Evolutionary conservation across 768 basidiomycete species (phyloP).

Genomic region (Mycena albidolilacea): DNA sequence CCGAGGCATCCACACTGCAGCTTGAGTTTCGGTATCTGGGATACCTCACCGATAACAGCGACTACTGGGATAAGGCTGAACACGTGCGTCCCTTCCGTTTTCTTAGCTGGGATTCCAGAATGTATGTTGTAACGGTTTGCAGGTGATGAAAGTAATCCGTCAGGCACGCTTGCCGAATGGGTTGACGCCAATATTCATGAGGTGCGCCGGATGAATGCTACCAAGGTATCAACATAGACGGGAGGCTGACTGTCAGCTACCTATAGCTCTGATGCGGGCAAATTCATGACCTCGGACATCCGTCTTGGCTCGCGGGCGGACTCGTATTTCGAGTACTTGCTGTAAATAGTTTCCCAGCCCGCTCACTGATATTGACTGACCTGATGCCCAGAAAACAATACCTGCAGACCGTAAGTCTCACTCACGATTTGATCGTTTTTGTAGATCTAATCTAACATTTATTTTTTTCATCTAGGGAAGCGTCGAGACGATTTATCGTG

Average conservation of each 20-base stretch:
- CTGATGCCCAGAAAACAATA: conserved; percentile 73
- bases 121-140: too few species aligned
- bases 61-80: conserved; percentile 88
- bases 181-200: conserved; percentile 87
- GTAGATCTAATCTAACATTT: not conserved
- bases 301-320: conserved; percentile 95
- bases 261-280: conserved; percentile 52
- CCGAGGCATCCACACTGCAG: conserved; percentile 90
- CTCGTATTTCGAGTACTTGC: conserved; percentile 92
- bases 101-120: not conserved
- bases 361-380: not conserved
- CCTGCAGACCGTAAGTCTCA: conserved; percentile 76
- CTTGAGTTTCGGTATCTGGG: conserved; percentile 92
- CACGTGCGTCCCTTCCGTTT: conserved; percentile 56
- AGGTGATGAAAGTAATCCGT: conserved; percentile 81
- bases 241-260: not conserved
- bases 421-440: not conserved
- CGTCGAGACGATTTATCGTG: conserved; percentile 82
- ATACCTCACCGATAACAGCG: conserved; percentile 78
- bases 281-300: conserved; percentile 78
- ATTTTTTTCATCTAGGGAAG: conserved; percentile 58
- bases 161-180: conserved; percentile 74
- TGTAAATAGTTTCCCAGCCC: conserved; percentile 59
- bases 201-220: conserved; percentile 56
- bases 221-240: not conserved